These are phyloP conservation scores for Biscogniauxia mediterranea DNA, from an alignment of 2,329 filamentous ascomycete species.

Conservation along the genomic window DNA sequence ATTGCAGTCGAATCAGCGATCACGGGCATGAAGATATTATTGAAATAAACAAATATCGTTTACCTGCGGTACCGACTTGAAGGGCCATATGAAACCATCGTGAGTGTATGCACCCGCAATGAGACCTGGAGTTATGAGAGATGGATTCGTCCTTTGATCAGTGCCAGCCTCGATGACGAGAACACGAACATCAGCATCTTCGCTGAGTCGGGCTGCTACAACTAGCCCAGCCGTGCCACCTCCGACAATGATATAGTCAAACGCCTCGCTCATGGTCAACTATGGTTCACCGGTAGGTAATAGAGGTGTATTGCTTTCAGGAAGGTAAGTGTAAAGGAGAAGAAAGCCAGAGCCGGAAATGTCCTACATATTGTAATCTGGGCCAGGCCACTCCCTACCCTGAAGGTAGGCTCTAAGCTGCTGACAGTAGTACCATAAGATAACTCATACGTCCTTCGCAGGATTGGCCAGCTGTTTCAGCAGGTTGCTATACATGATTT, in stretches of 20 bases:
- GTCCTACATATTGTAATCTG: background rate
- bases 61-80: conserved; percentile 37
- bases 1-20: conserved; percentile 5
- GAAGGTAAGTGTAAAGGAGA: too few species aligned
- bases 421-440: background rate
- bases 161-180: conserved; percentile 41
- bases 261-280: conserved; percentile 27
- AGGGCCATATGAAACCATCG: conserved; percentile 41
- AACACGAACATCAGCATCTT: conserved; percentile 35
- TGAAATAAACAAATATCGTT: background rate
- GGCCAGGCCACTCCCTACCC: background rate
- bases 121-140: conserved; percentile 38
- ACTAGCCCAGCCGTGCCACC: conserved; percentile 51
- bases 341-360: background rate
- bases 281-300: background rate
- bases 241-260: conserved; percentile 49
- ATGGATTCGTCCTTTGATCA: conserved; percentile 33
- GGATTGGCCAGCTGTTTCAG: background rate
- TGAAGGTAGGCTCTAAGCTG: background rate
- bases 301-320: background rate
- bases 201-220: conserved; percentile 42
- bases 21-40: background rate
- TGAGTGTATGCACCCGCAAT: conserved; percentile 18
- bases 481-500: background rate
- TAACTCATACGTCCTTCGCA: background rate